These are phyloP conservation scores for Gossypium davidsonii DNA, from an alignment of 441 rosid genomes.

Conservation along the genomic window DNA sequence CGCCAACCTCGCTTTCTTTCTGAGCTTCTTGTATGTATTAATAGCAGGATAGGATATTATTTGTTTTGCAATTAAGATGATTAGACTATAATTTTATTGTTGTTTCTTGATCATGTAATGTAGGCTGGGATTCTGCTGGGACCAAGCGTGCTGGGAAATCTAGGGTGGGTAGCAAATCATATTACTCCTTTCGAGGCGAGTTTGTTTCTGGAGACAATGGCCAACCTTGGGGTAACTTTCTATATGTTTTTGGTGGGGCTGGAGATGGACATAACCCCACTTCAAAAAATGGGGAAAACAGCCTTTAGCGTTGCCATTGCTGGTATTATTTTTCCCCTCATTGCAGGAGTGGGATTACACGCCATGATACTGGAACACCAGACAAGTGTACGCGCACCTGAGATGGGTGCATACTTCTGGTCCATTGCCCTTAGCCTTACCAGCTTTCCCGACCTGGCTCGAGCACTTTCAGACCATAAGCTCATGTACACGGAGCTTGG, in stretches of 20 bases:
- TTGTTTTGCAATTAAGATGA: neutral
- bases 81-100: neutral
- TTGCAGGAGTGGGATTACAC: conserved; percentile 22
- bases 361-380: neutral
- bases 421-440: conserved; percentile 25
- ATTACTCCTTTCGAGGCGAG: conserved; percentile 25
- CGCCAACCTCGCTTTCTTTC: conserved; percentile 35
- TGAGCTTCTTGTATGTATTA: conserved; percentile 25
- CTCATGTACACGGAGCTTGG: conserved; percentile 31
- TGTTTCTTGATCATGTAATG: neutral
- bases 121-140: conserved; percentile 15
- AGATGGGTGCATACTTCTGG: conserved; percentile 23
- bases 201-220: conserved; percentile 37
- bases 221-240: conserved; percentile 32
- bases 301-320: conserved; percentile 25
- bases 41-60: neutral
- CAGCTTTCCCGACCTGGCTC: conserved; percentile 31
- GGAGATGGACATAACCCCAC: conserved; percentile 15
- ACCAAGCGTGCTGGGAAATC: conserved; percentile 7
- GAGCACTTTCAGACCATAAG: conserved; percentile 26
- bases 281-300: conserved; percentile 23
- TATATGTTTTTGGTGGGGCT: conserved; percentile 45
- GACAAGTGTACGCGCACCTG: neutral
- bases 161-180: neutral
- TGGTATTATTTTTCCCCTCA: conserved; percentile 28